Evolutionary conservation across 495 filamentous ascomycete species (phyloP).

Genomic region (Daldinia loculata): DNA sequence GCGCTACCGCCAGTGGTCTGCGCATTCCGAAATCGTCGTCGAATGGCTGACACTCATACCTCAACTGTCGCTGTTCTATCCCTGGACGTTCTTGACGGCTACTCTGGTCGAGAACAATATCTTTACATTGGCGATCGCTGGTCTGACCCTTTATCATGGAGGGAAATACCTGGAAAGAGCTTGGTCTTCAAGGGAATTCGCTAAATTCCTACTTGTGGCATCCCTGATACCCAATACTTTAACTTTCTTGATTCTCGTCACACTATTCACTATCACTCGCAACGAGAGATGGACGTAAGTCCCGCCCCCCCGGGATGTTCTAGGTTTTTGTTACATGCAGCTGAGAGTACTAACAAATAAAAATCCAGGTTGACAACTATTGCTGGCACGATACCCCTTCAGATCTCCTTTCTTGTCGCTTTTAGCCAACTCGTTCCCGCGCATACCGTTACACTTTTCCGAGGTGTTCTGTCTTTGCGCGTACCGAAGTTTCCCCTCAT

Average conservation of each 20-base stretch:
- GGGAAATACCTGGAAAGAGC: slow-evolving; percentile 95
- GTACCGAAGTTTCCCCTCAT: slow-evolving; percentile 90
- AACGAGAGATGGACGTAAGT: slow-evolving; percentile 75
- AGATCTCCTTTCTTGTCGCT: slow-evolving; percentile 93
- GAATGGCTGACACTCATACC: slow-evolving; percentile 90
- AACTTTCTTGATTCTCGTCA: slow-evolving; percentile 74
- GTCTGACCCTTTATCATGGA: slow-evolving; percentile 86
- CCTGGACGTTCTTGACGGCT: slow-evolving; percentile 89
- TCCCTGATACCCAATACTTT: slow-evolving; percentile 81
- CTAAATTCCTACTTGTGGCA: slow-evolving; percentile 83
- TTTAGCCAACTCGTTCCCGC: slow-evolving; percentile 98
- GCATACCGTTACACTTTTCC: slow-evolving; percentile 95
- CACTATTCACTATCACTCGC: slow-evolving; percentile 74
- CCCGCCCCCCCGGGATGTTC: not conserved
- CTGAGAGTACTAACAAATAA: slow-evolving; percentile 23
- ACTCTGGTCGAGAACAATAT: slow-evolving; percentile 94
- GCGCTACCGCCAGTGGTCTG: slow-evolving; percentile 71
- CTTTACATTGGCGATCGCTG: slow-evolving; percentile 83
- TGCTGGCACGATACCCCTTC: slow-evolving; percentile 85
- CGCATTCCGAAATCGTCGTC: slow-evolving; percentile 67
- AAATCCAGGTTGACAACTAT: slow-evolving; percentile 72
- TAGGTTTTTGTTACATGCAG: not conserved
- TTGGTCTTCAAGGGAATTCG: slow-evolving; percentile 93
- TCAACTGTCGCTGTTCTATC: slow-evolving; percentile 81
- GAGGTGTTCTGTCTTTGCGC: slow-evolving; percentile 85